Evolutionary conservation across 2,329 filamentous ascomycete genomes (phyloP).

Genomic region (Clonostachys chloroleuca): DNA sequence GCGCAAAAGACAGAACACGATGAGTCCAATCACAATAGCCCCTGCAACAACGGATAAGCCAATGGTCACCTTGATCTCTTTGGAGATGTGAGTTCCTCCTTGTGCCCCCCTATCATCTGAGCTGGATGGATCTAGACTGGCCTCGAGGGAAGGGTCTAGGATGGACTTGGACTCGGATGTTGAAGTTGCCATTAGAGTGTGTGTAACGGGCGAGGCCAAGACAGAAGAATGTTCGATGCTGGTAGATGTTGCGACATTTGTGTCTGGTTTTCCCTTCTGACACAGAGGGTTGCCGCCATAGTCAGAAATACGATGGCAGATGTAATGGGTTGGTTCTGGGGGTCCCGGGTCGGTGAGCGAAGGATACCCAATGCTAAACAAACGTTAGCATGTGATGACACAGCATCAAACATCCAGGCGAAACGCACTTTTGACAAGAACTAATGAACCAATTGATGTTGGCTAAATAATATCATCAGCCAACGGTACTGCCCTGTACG

Average conservation of each 20-base stretch:
- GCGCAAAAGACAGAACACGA: slow-evolving; percentile 30
- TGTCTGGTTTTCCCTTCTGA: not conserved
- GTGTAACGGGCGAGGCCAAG: slow-evolving; percentile 3
- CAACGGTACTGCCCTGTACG: not conserved
- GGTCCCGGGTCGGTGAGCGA: slow-evolving; percentile 16
- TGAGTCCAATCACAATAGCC: slow-evolving; percentile 25
- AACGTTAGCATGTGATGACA: not conserved
- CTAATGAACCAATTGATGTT: slow-evolving; percentile 47
- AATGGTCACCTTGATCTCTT: slow-evolving; percentile 38
- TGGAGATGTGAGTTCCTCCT: slow-evolving; percentile 1
- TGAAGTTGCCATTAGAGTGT: slow-evolving; percentile 2
- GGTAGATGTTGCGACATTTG: no score
- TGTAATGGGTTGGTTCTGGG: slow-evolving; percentile 10
- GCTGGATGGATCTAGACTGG: slow-evolving; percentile 5
- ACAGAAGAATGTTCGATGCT: not conserved
- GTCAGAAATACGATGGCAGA: slow-evolving; percentile 9
- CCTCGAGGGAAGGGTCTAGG: slow-evolving; percentile 9
- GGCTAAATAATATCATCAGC: slow-evolving; percentile 23
- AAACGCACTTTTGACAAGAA: slow-evolving; percentile 41
- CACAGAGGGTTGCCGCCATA: slow-evolving; percentile 7
- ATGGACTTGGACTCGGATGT: slow-evolving; percentile 11
- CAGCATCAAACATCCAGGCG: not conserved
- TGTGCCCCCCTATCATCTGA: not conserved
- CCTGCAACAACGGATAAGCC: slow-evolving; percentile 33
- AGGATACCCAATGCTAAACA: slow-evolving; percentile 13